Base-by-base conservation (phyloP, 257 asterid species). In the Plectranthus barbatus region DNA sequence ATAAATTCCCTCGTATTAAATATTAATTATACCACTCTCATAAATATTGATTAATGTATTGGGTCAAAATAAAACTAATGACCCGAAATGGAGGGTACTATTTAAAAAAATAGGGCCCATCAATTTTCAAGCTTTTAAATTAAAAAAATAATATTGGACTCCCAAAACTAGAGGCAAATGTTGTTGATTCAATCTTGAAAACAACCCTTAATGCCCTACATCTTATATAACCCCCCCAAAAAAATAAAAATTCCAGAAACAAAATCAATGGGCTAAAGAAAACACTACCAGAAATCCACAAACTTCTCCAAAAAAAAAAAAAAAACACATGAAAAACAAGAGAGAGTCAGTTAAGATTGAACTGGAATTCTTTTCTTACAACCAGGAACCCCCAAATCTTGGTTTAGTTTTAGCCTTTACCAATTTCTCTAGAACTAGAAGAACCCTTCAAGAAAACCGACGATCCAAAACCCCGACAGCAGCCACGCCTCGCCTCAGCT, bases 341-440 rank as follows among this genome's bases (percentile, higher is more conserved):
- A n/a, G n/a, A 53, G 21, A 66, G 58, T 55, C 76, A 49, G 15
- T 42, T 45, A 73, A 66, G 70, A 73, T 66, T 58, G n/a, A 64
- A 73, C 23, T 33, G 59, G 26, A 47, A 37, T 68, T 56, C 67
- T 37, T 64, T 67, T 64, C 72, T 67, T 75, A 72, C 72, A 71
- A 56, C 24, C 46, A 47, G 50, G 51, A 56, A 56, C 66, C 68
- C 53, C 36, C 53, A 49, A 54, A 45, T 65, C 52, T 58, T 70
- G 60, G 40, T 47, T 10, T 44, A 36, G 36, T 18, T 59, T 51
- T 46, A 37, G 40, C 4, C 75, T 5, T 53, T 46, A 64, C 57
- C 54, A 58, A 71, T 44, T 39, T 64, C 45, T 65, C 53, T 57
- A 69, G 68, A 74, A 51, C 64, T 62, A 60, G 61, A 48, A 63